Evolutionary conservation across 257 asterid species (phyloP), one percentile per base, ranked within the genome.

Genomic region (Thymus quinquecostatus): DNA sequence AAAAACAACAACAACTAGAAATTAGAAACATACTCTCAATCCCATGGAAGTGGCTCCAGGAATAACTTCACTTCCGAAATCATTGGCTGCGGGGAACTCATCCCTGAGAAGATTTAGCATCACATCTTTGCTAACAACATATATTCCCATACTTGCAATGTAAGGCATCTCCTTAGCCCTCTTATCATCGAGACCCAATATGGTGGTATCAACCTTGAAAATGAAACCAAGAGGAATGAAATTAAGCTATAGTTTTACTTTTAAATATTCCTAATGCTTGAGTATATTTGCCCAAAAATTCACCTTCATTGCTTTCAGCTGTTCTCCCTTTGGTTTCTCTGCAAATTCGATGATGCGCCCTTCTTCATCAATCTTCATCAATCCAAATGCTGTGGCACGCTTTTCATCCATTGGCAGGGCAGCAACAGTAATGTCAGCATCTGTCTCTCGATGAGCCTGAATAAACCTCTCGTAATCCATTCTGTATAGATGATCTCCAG

Each of bases 391-490:
- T 33, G 97, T 90, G 73, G 98, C 98, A 56, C 98, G 98, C 78
- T 83, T 76, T 75, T 92, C 98, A 72, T 92, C 98, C 98, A 92
- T 88, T 14, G 98, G 98, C 82, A 92, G 71, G 41, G 98, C 98
- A 66, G 97, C 98, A 78, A 92, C 98, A 3, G 96, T 92, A 73
- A 92, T 90, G 78, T 92, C 98, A 67, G 98, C 98, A 78, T 90
- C 96, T n/a, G 96, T 90, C 83, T 92, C 98, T 82, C 98, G 86
- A 68, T 92, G 98, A 69, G 98, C 98, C 80, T 92, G 97, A 68
- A 92, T 90, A 64, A 92, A 92, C 73, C 83, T 90, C 85, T 92
- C 97, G 66, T 92, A 92, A 71, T 92, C 98, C 98, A 92, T 92
- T 72, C 98, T 82, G 71, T 92, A 92, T 64, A 92, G 77, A 82